Percentiles rank a stretch among this genome's conserved stretches.
Conservation (phyloP, 495 filamentous ascomycete genomes). For the Umbilicaria muhlenbergii region DNA sequence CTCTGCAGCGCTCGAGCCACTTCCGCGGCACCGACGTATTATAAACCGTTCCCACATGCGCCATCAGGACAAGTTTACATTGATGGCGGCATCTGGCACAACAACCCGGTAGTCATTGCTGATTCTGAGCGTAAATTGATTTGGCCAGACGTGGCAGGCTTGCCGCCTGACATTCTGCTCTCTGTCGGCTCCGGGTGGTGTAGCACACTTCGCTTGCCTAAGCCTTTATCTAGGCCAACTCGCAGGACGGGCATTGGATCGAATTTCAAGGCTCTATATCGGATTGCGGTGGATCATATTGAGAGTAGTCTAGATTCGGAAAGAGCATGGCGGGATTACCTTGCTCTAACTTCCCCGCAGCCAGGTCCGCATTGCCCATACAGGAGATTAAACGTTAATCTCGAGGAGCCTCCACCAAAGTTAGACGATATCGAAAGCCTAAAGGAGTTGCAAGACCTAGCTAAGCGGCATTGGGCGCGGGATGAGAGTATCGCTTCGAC, state of each 20-base stretch:
- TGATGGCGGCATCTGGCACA: conserved; percentile 12
- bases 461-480: background rate
- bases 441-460: conserved; percentile 1
- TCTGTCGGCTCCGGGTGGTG: conserved; percentile 22
- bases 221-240: background rate
- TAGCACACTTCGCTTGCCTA: background rate
- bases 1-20: conserved; percentile 24
- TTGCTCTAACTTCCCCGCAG: background rate
- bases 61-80: conserved; percentile 1
- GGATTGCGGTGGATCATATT: conserved; percentile 1
- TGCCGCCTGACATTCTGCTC: conserved; percentile 22
- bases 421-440: conserved; percentile 14
- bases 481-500: conserved; percentile 5
- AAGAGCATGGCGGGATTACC: background rate
- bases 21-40: conserved; percentile 28
- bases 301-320: conserved; percentile 10
- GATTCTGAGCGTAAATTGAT: conserved; percentile 22
- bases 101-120: conserved; percentile 24
- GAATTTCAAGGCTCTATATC: too few species aligned
- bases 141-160: conserved; percentile 17
- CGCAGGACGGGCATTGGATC: background rate
- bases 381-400: conserved; percentile 8
- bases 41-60: conserved; percentile 22
- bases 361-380: background rate
- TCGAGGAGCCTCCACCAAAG: conserved; percentile 8